Evolutionary conservation across 805 yeast genomes (phyloP).

Genomic region (Ogataea saltuana): DNA sequence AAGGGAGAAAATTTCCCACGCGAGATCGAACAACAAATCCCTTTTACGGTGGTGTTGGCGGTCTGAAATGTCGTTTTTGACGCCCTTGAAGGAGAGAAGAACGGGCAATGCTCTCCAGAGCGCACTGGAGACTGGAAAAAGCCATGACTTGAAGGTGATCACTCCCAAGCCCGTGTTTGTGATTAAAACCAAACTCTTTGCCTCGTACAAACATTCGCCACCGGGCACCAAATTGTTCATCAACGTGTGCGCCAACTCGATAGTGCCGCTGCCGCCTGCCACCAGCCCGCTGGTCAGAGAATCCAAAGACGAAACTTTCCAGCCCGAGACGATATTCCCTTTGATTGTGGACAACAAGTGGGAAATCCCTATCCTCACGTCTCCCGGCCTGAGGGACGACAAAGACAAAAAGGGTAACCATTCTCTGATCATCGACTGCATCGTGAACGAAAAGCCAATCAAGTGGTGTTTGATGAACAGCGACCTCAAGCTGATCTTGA

Average conservation of each 20-base stretch:
- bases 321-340: constrained; percentile 59
- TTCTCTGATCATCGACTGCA: constrained; percentile 76
- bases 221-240: constrained; percentile 67
- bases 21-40: too few species aligned
- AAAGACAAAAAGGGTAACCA: constrained; percentile 68
- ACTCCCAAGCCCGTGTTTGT: constrained; percentile 73
- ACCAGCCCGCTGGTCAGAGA: constrained; percentile 2
- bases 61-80: constrained; percentile 17
- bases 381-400: constrained; percentile 51
- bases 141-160: constrained; percentile 12
- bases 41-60: too few species aligned
- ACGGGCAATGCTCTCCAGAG: not conserved
- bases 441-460: constrained; percentile 64
- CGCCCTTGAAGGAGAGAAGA: constrained; percentile 16
- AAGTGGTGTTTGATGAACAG: constrained; percentile 58
- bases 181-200: constrained; percentile 58
- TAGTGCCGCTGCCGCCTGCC: constrained; percentile 61
- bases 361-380: constrained; percentile 82
- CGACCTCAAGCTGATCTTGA: constrained; percentile 62
- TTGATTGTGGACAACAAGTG: constrained; percentile 69
- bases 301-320: constrained; percentile 39
- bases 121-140: not conserved
- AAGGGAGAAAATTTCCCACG: not conserved
- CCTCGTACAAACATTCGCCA: constrained; percentile 31
- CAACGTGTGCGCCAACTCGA: constrained; percentile 67